Conservation (phyloP, 2,329 filamentous ascomycete species). For the Penicillium verrucosum region DNA sequence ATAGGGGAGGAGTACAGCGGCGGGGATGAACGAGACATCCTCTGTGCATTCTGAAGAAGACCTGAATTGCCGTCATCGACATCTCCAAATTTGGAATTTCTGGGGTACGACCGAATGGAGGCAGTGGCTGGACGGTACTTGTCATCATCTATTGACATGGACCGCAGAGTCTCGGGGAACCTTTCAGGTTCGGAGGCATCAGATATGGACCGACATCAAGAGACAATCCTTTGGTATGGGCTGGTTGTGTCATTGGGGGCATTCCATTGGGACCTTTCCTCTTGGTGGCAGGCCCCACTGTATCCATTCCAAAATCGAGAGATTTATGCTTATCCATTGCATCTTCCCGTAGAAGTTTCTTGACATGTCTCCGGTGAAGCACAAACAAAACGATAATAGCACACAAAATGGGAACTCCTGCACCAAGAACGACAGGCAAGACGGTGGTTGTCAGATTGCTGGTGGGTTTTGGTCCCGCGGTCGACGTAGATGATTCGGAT, state of each 20-base stretch:
- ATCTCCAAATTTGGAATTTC: constrained; percentile 42
- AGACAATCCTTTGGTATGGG: constrained; percentile 52
- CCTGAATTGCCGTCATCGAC: constrained; percentile 50
- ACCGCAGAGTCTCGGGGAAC: constrained; percentile 83
- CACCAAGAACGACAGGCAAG: constrained; percentile 65
- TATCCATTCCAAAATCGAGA: constrained; percentile 83
- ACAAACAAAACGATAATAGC: constrained; percentile 67
- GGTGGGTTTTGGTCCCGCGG: constrained; percentile 54
- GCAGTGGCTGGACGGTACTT: constrained; percentile 68
- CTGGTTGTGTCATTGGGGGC: constrained; percentile 40
- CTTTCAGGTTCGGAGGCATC: constrained; percentile 76
- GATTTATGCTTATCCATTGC: constrained; percentile 81
- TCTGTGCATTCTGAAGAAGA: constrained; percentile 56
- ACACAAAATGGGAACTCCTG: constrained; percentile 70
- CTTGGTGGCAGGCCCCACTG: constrained; percentile 39
- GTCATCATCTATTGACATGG: constrained; percentile 77
- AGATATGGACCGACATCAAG: constrained; percentile 78
- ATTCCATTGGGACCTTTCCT: constrained; percentile 39
- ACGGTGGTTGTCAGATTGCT: constrained; percentile 54
- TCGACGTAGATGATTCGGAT: constrained; percentile 19
- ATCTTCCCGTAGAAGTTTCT: constrained; percentile 73
- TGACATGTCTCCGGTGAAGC: constrained; percentile 74
- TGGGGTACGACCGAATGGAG: constrained; percentile 39
- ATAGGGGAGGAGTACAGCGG: constrained; percentile 27
- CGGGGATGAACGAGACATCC: constrained; percentile 56